Evolutionary conservation across 352 stramenopile species (phyloP).

Genomic region (Pythium diclinum): DNA sequence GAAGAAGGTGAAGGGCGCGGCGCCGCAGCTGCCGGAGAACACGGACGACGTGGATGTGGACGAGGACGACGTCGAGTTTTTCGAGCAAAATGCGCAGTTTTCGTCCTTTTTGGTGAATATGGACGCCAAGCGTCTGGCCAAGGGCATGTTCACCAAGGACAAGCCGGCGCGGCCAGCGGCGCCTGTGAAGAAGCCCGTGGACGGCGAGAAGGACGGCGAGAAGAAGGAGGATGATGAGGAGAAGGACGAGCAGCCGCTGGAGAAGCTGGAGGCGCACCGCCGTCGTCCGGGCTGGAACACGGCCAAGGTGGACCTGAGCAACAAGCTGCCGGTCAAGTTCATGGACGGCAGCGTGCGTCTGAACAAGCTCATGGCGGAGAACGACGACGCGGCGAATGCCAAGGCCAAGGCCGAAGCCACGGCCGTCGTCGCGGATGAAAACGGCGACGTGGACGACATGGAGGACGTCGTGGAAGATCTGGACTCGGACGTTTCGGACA

Average conservation of each 20-base stretch:
- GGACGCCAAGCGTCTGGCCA: conserved; percentile 61
- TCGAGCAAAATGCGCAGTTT: conserved; percentile 60
- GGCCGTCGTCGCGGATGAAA: conserved; percentile 18
- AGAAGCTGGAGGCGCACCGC: conserved; percentile 73
- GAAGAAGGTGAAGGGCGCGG: conserved; percentile 46
- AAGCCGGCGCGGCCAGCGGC: conserved; percentile 29
- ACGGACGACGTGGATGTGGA: conserved; percentile 67
- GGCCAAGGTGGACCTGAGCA: conserved; percentile 52
- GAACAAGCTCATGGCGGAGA: conserved; percentile 68
- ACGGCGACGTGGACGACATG: conserved; percentile 28
- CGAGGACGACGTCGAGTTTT: conserved; percentile 80
- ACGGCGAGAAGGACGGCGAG: conserved; percentile 25
- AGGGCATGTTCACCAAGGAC: conserved; percentile 36
- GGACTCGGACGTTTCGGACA: conserved; percentile 69
- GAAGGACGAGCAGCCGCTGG: conserved; percentile 49
- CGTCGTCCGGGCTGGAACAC: conserved; percentile 61
- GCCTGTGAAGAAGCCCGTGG: conserved; percentile 22
- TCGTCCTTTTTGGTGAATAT: conserved; percentile 80
- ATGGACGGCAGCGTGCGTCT: conserved; percentile 80
- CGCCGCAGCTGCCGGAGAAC: conserved; percentile 37
- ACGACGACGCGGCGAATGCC: conserved; percentile 12
- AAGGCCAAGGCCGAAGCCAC: conserved; percentile 18
- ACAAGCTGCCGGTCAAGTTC: conserved; percentile 84
- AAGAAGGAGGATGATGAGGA: conserved; percentile 36
- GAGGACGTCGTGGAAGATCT: conserved; percentile 38